Percentiles rank a stretch among this genome's conserved stretches.
Evolutionary conservation across 2,329 filamentous ascomycete genomes (phyloP).

Genomic region (Cordyceps fumosorosea): DNA sequence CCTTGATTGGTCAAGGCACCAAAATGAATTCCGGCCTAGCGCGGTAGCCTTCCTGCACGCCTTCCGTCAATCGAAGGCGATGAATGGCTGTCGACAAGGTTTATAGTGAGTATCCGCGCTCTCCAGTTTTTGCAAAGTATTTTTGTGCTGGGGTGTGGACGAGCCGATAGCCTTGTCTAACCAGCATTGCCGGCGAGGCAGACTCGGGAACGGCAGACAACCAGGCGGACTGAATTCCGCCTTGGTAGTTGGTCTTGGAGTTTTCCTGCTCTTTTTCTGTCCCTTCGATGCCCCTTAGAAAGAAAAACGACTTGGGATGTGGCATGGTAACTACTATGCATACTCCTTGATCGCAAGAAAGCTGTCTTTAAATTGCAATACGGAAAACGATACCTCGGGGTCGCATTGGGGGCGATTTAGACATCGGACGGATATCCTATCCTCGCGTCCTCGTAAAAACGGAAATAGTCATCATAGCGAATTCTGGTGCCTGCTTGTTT

Average conservation of each 20-base stretch:
- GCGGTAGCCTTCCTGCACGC: constrained; percentile 9
- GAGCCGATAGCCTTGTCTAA: neutral
- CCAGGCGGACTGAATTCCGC: neutral
- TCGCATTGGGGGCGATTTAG: neutral
- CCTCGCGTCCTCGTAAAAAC: too few relatives aligned
- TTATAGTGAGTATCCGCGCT: neutral
- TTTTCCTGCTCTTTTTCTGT: neutral
- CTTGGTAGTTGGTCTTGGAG: neutral
- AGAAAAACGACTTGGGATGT: neutral
- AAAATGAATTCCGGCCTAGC: constrained; percentile 6
- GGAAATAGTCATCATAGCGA: neutral
- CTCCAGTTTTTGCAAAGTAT: neutral
- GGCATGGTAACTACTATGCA: too few relatives aligned
- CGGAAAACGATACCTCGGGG: neutral
- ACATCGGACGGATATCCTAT: too few relatives aligned
- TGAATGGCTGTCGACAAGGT: neutral
- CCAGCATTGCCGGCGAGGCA: neutral
- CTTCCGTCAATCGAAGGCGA: neutral
- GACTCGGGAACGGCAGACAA: neutral
- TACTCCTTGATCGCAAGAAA: too few relatives aligned
- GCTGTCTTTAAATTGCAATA: too few relatives aligned
- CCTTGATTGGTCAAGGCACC: constrained; percentile 6
- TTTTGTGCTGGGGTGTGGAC: neutral
- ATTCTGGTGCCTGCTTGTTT: neutral
- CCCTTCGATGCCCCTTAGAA: neutral